Percentiles rank a stretch among this genome's conserved stretches.
phyloP scores from a whole-genome alignment of 2,329 filamentous ascomycete genomes.

The Malbranchea cinnamomea region DNA sequence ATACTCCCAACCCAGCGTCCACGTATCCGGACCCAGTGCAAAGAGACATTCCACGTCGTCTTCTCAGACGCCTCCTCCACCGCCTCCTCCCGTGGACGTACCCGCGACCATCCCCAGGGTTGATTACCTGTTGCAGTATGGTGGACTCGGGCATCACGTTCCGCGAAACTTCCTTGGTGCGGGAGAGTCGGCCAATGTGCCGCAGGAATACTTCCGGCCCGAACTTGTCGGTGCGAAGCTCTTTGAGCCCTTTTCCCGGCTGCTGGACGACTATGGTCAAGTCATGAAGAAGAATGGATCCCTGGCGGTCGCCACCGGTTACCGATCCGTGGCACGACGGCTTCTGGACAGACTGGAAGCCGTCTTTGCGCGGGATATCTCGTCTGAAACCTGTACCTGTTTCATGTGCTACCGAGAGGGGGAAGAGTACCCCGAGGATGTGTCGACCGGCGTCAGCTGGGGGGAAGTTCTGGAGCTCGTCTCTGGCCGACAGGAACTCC shows the following conservation, averaged over 20 bases:
- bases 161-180: constrained; percentile 53
- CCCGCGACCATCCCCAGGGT: constrained; percentile 62
- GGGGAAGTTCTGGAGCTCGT: constrained; percentile 90
- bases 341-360: constrained; percentile 82
- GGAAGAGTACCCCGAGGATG: constrained; percentile 42
- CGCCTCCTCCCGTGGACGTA: constrained; percentile 56
- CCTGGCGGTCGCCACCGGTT: constrained; percentile 85
- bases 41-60: neutral
- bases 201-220: constrained; percentile 46
- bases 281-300: constrained; percentile 77
- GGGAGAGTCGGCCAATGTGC: constrained; percentile 39
- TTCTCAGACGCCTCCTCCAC: constrained; percentile 50
- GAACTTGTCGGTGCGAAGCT: constrained; percentile 54
- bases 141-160: constrained; percentile 57
- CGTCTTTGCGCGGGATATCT: constrained; percentile 86
- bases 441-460: constrained; percentile 61
- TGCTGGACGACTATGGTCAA: constrained; percentile 72
- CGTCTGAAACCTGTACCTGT: constrained; percentile 70
- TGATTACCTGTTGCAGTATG: constrained; percentile 83
- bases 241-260: constrained; percentile 67
- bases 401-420: constrained; percentile 70
- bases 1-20: constrained; percentile 15
- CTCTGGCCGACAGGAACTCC: constrained; percentile 72
- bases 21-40: constrained; percentile 15
- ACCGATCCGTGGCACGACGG: constrained; percentile 81